Evolutionary conservation across 2,329 filamentous ascomycete genomes (phyloP).

Genomic region (Penicillium vulpinum): DNA sequence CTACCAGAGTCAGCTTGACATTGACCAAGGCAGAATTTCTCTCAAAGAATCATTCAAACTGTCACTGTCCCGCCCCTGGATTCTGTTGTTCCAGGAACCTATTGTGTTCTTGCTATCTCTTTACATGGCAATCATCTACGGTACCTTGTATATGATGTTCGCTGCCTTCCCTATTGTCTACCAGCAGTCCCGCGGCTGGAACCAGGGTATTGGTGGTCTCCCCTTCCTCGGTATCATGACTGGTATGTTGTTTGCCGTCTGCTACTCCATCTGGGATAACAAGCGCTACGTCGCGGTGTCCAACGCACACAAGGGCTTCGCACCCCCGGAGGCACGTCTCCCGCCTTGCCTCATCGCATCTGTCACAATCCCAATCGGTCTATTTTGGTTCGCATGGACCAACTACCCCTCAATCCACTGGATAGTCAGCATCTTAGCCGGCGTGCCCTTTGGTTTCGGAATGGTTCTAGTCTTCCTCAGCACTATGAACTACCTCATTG

Average conservation of each 20-base stretch:
- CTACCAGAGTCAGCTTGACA: constrained; percentile 28
- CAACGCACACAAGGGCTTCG: constrained; percentile 21
- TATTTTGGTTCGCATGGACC: constrained; percentile 39
- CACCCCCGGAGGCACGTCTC: constrained; percentile 31
- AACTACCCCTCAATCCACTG: constrained; percentile 29
- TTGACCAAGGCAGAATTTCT: constrained; percentile 25
- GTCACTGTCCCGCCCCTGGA: constrained; percentile 31
- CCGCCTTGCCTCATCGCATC: constrained; percentile 29
- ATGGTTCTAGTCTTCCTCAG: constrained; percentile 29
- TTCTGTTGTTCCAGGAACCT: constrained; percentile 33
- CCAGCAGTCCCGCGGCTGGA: constrained; percentile 31
- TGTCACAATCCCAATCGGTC: constrained; percentile 27
- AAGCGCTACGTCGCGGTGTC: constrained; percentile 25
- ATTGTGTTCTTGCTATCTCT: constrained; percentile 34
- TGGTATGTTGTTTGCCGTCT: constrained; percentile 30
- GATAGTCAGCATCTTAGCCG: constrained; percentile 26
- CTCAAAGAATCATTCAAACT: constrained; percentile 25
- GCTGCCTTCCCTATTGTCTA: constrained; percentile 35
- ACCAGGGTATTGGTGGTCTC: constrained; percentile 28
- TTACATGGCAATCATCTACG: constrained; percentile 34
- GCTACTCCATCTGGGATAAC: constrained; percentile 27
- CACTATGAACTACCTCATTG: constrained; percentile 31
- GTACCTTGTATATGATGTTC: constrained; percentile 35
- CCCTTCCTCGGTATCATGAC: constrained; percentile 36
- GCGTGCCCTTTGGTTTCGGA: constrained; percentile 28